These are phyloP conservation scores for Pichia membranifaciens DNA, from an alignment of 805 yeast species.

Conservation along the genomic window DNA sequence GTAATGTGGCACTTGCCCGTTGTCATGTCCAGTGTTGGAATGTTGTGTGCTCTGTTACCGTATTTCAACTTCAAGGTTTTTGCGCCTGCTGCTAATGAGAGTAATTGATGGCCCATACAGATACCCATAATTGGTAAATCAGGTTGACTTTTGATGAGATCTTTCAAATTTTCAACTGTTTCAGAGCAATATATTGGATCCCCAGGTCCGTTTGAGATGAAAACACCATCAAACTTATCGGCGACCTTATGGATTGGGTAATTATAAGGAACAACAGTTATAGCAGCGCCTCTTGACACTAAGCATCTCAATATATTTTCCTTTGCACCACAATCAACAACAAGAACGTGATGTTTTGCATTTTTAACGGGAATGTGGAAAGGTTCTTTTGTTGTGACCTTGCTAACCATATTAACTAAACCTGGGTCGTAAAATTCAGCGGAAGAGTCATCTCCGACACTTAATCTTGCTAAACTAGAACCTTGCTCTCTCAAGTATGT, in stretches of 20 bases:
- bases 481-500: constrained; percentile 93
- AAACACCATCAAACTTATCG: constrained; percentile 87
- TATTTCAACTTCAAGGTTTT: constrained; percentile 87
- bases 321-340: constrained; percentile 97
- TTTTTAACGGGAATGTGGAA: constrained; percentile 73
- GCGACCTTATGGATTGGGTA: constrained; percentile 91
- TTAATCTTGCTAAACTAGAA: constrained; percentile 83
- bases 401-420: constrained; percentile 79
- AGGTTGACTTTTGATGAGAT: constrained; percentile 56
- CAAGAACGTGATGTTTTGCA: constrained; percentile 73
- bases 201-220: constrained; percentile 95
- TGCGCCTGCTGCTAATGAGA: constrained; percentile 94
- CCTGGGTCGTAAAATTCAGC: constrained; percentile 90
- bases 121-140: constrained; percentile 93
- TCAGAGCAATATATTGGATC: constrained; percentile 87
- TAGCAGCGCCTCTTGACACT: constrained; percentile 90
- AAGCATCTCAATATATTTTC: constrained; percentile 93
- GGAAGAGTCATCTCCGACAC: constrained; percentile 86
- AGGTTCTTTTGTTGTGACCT: constrained; percentile 93
- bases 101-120: constrained; percentile 94
- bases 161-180: constrained; percentile 69
- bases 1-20: constrained; percentile 97
- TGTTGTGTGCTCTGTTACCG: constrained; percentile 98
- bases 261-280: constrained; percentile 95
- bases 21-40: constrained; percentile 85